These are phyloP conservation scores for Cladophialophora exuberans DNA, from an alignment of 2,329 filamentous ascomycete genomes.

Conservation along the genomic window DNA sequence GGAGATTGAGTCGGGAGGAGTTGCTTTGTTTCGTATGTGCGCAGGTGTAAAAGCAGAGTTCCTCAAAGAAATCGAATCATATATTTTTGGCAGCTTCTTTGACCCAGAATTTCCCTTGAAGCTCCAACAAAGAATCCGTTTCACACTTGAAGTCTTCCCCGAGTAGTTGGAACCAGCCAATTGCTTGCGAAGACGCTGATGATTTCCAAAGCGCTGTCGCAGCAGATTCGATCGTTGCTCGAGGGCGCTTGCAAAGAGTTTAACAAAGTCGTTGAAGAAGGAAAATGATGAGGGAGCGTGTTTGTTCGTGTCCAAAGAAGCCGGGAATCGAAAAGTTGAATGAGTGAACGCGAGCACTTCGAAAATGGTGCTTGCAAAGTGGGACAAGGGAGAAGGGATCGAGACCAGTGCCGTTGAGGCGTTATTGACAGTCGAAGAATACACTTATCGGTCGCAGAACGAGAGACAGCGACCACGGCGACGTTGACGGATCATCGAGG, in stretches of 20 bases:
- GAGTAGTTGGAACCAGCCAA: conserved; percentile 30
- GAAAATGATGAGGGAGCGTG: conserved; percentile 19
- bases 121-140: conserved; percentile 22
- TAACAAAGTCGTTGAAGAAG: conserved; percentile 6
- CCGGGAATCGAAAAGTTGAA: conserved; percentile 20
- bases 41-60: conserved; percentile 5
- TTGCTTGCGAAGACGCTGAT: conserved; percentile 23
- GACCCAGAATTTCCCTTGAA: conserved; percentile 20
- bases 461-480: conserved; percentile 36
- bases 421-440: conserved; percentile 27
- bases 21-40: conserved; percentile 16
- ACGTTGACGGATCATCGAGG: conserved; percentile 35
- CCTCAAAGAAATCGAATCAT: conserved; percentile 15
- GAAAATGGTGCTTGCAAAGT: conserved; percentile 27
- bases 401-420: conserved; percentile 18
- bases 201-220: conserved; percentile 9
- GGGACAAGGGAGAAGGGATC: conserved; percentile 17
- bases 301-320: conserved; percentile 18
- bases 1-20: background rate
- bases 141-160: conserved; percentile 12
- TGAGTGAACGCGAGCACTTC: conserved; percentile 31
- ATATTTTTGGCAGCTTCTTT: conserved; percentile 22
- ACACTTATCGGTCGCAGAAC: conserved; percentile 33
- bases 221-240: background rate
- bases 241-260: background rate